Evolutionary conservation across 345 rosid genomes (phyloP).

Genomic region (Crucihimalaya himalaica): DNA sequence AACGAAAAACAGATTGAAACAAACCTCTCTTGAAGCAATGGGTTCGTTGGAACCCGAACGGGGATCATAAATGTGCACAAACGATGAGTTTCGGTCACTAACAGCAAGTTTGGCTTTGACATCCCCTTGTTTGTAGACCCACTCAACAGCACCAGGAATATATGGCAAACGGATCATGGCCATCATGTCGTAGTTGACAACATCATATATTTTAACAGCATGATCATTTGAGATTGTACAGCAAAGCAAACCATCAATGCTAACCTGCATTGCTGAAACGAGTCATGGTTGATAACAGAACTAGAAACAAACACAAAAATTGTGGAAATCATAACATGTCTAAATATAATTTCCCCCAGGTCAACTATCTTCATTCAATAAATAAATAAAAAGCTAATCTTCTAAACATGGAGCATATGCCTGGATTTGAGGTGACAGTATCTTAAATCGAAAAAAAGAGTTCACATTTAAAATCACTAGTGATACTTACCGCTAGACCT

Average conservation of each 20-base stretch:
- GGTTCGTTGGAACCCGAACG: conserved; percentile 84
- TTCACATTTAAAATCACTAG: not conserved
- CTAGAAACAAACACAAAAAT: conserved; percentile 28
- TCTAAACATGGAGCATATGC: not conserved
- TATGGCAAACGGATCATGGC: conserved; percentile 84
- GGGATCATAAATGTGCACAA: conserved; percentile 88
- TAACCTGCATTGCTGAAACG: conserved; percentile 85
- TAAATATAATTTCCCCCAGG: not conserved
- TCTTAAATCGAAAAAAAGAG: not conserved
- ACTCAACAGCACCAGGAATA: conserved; percentile 81
- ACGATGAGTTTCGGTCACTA: conserved; percentile 73
- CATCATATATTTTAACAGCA: conserved; percentile 91
- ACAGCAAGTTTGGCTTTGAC: conserved; percentile 91
- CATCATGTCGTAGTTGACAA: conserved; percentile 98
- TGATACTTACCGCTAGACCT: conserved; percentile 80
- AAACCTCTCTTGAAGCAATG: conserved; percentile 70
- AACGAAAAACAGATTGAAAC: not conserved
- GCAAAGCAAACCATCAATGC: conserved; percentile 90
- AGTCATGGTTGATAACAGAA: conserved; percentile 56
- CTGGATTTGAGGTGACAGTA: not conserved
- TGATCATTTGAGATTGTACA: conserved; percentile 86
- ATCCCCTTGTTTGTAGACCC: conserved; percentile 95
- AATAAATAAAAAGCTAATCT: not conserved
- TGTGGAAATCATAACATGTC: not conserved
- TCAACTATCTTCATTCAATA: not conserved